These are phyloP conservation scores for Andrographis paniculata DNA, from an alignment of 305 asterid species.

Conservation along the genomic window DNA sequence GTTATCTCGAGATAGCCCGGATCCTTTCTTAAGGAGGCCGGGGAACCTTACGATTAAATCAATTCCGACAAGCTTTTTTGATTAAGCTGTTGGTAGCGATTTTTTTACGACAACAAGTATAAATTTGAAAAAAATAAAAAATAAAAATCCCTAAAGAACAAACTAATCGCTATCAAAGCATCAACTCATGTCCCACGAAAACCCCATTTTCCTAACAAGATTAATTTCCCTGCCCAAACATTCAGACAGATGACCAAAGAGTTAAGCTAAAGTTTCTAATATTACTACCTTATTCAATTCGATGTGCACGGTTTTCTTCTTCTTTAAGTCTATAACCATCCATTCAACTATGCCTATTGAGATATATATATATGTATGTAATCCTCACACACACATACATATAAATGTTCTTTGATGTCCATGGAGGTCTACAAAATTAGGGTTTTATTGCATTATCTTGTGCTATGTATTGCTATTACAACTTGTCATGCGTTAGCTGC, in stretches of 20 bases:
- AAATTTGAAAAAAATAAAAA: no score
- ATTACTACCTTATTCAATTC: conserved; percentile 12
- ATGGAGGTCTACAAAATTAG: conserved; percentile 17
- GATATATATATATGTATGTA: conserved; percentile 22
- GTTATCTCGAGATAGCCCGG: no score
- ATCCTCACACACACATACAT: conserved; percentile 16
- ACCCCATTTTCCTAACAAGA: conserved; percentile 44
- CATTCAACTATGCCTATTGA: conserved; percentile 2
- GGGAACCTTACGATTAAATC: no score
- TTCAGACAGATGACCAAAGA: conserved; percentile 29
- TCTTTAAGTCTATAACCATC: conserved; percentile 21
- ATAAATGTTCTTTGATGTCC: conserved; percentile 22
- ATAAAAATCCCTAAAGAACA: not conserved
- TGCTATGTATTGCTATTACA: conserved; percentile 27
- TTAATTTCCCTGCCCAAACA: conserved; percentile 30
- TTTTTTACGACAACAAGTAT: no score
- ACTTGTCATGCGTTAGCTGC: conserved; percentile 28
- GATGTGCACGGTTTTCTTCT: conserved; percentile 25
- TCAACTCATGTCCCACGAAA: not conserved
- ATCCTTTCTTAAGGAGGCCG: no score
- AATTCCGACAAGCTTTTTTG: no score
- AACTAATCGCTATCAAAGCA: not conserved
- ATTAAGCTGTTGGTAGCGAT: no score
- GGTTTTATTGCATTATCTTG: conserved; percentile 20
- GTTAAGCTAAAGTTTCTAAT: conserved; percentile 58